Evolutionary conservation across 768 basidiomycete genomes (phyloP).

Genomic region (Collybia mongolica): DNA sequence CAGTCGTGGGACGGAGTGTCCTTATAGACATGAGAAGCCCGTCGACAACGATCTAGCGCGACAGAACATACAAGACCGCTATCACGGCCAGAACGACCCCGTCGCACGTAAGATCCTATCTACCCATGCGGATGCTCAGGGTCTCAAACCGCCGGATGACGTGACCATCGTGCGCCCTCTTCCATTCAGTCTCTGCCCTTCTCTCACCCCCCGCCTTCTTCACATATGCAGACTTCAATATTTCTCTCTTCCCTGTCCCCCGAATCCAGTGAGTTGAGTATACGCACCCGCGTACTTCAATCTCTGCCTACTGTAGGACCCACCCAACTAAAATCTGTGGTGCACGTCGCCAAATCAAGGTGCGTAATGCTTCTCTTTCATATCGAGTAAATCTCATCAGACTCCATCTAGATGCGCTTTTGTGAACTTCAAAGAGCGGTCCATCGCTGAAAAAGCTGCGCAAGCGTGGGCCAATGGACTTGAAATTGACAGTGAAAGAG

Average conservation of each 20-base stretch:
- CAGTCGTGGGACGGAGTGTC: slow-evolving; percentile 87
- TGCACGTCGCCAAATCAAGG: slow-evolving; percentile 82
- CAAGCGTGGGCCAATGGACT: slow-evolving; percentile 89
- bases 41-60: slow-evolving; percentile 79
- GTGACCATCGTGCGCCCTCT: slow-evolving; percentile 65
- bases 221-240: slow-evolving; percentile 67
- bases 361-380: slow-evolving; percentile 24
- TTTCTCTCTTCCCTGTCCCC: slow-evolving; percentile 78
- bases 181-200: not conserved
- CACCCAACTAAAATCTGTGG: slow-evolving; percentile 74
- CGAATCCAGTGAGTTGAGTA: slow-evolving; percentile 65
- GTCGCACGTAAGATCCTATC: slow-evolving; percentile 90
- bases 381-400: not conserved
- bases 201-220: no score
- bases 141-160: slow-evolving; percentile 90
- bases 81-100: slow-evolving; percentile 90
- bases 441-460: slow-evolving; percentile 84
- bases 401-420: slow-evolving; percentile 78
- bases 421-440: slow-evolving; percentile 85
- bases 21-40: slow-evolving; percentile 93
- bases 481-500: slow-evolving; percentile 75
- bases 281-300: slow-evolving; percentile 70
- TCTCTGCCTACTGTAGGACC: slow-evolving; percentile 66
- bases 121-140: slow-evolving; percentile 76
- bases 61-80: slow-evolving; percentile 94